Percentiles rank a stretch among this genome's conserved stretches.
These are phyloP conservation scores for Botrytis fragariae DNA, from an alignment of 2,329 filamentous ascomycete genomes.

Conservation along the genomic window DNA sequence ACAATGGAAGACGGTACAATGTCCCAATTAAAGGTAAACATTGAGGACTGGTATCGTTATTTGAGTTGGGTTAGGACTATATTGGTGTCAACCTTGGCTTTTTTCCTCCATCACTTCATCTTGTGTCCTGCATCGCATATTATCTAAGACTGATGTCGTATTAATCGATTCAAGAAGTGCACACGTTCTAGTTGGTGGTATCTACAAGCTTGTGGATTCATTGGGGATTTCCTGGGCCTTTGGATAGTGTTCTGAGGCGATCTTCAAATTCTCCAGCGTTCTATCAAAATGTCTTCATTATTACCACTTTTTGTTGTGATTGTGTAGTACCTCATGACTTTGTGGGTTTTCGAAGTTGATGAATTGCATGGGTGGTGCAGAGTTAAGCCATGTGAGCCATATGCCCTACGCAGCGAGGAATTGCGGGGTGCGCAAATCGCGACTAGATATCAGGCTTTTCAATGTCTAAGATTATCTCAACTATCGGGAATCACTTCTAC, in stretches of 20 bases:
- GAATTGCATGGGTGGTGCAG: background rate
- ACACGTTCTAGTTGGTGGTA: background rate
- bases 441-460: slow-evolving; percentile 1
- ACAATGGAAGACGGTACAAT: background rate
- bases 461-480: background rate
- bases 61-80: slow-evolving; percentile 3
- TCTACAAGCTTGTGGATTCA: background rate
- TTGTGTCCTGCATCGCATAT: slow-evolving; percentile 2
- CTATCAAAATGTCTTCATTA: background rate
- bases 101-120: background rate
- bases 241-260: slow-evolving; percentile 17
- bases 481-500: background rate
- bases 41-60: background rate
- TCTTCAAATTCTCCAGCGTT: background rate
- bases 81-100: background rate
- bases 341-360: slow-evolving; percentile 6
- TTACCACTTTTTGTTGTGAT: slow-evolving; percentile 18
- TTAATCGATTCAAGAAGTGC: background rate
- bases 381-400: slow-evolving; percentile 11
- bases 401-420: background rate
- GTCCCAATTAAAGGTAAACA: background rate
- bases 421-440: slow-evolving; percentile 14
- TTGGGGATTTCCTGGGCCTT: background rate
- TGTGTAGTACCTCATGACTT: slow-evolving; percentile 19
- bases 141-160: background rate